Evolutionary conservation across 306 rosid species (phyloP), one percentile per base, ranked within the genome.

Genomic region (Trichosanthes cucumerina): DNA sequence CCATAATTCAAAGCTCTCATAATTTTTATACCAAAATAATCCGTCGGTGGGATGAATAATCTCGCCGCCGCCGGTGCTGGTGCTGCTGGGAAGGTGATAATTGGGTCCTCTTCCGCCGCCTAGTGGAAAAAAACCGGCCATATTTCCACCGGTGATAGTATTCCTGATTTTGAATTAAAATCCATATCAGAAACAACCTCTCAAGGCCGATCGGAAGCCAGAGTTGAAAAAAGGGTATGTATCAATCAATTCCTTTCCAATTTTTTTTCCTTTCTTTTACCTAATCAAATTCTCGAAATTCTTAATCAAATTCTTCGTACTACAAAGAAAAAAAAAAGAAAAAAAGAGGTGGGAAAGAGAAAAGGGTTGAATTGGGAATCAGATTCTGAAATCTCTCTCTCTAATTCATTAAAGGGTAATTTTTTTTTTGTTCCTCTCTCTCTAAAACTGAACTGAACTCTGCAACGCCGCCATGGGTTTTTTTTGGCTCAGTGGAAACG

Each of bases 71-170:
- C 60, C 9, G 8, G 3, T 39, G 84, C 12, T 69, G 81, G 18
- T 64, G 14, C 58, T 36, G 54, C 74, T 80, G 79, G 81, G 54
- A 12, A 41, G 9, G 11, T 79, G 60, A 39, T 31, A 62, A 62
- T 85, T 80, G 1, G 85, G 74, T 52, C 83, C 74, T 4, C 86
- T 82, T 3, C 83, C 76, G 10, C 85, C 74, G 24, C 86, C 87
- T 90, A 90, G 49, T 80, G 89, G 86, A 86, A 85, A 90, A 46
- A 90, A 75, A 75, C 88, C 92, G 46, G 92, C 95, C 92, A 88
- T 88, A 83, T 38, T 63, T 80, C 58, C 44, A 53, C 75, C 80
- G 26, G 60, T 62, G 78, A 57, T 39, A 38, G n/a, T 81, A 9
- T 38, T 80, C 86, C 83, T 80, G 79, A 80, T 84, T 83, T 82